phyloP scores from a whole-genome alignment of 441 rosid genomes.

The Adansonia grandidieri region DNA sequence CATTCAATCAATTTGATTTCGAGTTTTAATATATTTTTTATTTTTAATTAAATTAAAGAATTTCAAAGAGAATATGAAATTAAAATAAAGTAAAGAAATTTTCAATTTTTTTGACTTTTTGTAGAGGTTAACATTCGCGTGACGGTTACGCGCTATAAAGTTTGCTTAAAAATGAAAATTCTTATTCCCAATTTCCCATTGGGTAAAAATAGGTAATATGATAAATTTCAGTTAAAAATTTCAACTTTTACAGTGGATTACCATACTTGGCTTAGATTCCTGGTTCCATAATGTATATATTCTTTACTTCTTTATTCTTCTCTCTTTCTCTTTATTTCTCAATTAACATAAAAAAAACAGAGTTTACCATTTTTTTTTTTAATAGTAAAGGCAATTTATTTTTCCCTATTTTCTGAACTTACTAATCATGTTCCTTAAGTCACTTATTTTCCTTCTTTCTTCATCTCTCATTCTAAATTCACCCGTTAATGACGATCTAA shows the following conservation, averaged over 20 bases:
- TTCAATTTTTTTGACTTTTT: background rate
- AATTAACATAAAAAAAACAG: background rate
- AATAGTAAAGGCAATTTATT: background rate
- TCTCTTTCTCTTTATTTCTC: conserved; percentile 2
- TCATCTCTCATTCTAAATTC: conserved; percentile 21
- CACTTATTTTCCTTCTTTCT: conserved; percentile 20
- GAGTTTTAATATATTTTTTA: too few relatives aligned
- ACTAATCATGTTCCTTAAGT: conserved; percentile 14
- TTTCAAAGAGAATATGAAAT: background rate
- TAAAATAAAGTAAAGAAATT: background rate
- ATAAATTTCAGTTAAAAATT: conserved; percentile 7
- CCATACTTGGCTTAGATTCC: conserved; percentile 24
- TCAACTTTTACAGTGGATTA: conserved; percentile 1
- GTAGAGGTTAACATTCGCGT: too few relatives aligned
- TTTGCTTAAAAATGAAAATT: too few relatives aligned
- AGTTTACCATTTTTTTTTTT: background rate
- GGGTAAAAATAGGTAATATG: background rate
- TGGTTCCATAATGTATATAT: conserved; percentile 34
- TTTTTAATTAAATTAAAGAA: background rate
- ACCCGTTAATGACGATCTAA: conserved; percentile 33
- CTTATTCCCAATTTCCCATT: background rate
- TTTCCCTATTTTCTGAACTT: conserved; percentile 11
- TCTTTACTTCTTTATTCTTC: background rate
- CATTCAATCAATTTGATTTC: too few relatives aligned
- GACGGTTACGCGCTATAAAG: too few relatives aligned